phyloP scores from a whole-genome alignment of 2,329 filamentous ascomycete genomes.

The Beauveria varroae region DNA sequence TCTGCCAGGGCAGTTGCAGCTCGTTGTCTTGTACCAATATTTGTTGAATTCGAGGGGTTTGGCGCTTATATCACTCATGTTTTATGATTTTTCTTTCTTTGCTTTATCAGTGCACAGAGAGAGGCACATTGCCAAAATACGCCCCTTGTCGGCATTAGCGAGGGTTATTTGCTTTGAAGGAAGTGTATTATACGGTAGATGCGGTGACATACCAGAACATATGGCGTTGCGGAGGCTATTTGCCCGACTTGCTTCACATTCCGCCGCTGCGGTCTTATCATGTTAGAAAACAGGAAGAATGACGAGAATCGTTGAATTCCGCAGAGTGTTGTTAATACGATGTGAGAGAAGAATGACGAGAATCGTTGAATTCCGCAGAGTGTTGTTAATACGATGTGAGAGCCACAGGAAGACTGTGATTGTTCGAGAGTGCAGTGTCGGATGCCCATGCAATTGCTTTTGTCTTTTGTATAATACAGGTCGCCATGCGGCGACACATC shows the following conservation, averaged over 20 bases:
- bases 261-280: neutral
- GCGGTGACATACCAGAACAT: neutral
- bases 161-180: neutral
- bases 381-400: neutral
- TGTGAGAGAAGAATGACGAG: neutral
- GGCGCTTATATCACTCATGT: neutral
- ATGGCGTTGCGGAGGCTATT: constrained; percentile 1
- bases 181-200: neutral
- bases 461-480: constrained; percentile 6
- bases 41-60: neutral
- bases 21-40: neutral
- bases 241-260: neutral
- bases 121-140: neutral
- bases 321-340: neutral
- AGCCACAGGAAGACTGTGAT: too few relatives aligned
- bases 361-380: neutral
- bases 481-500: constrained; percentile 4
- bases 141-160: neutral
- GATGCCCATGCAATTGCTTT: neutral
- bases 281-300: neutral
- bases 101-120: neutral
- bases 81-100: neutral
- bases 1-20: constrained; percentile 15
- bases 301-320: neutral
- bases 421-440: neutral